phyloP scores from a whole-genome alignment of 139 green algal genomes.

The Astrephomene gubernaculifera region DNA sequence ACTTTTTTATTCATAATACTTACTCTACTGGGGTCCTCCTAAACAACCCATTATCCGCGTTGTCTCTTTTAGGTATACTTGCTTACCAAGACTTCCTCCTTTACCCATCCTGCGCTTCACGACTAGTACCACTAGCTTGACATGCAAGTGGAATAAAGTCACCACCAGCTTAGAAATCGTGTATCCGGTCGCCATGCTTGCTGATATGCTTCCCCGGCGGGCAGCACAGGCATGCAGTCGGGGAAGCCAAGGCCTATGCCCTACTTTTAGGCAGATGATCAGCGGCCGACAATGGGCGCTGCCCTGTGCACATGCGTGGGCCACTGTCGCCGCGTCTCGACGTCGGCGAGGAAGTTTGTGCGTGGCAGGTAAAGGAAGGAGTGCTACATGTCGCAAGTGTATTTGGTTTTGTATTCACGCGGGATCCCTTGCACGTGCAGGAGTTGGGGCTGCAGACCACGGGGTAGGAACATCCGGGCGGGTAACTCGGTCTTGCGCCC shows the following conservation, averaged over 20 bases:
- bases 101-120: too few species aligned
- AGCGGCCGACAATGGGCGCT: not conserved
- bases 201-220: not conserved
- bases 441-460: not conserved
- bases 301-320: not conserved
- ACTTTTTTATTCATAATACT: too few species aligned
- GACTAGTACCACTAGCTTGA: too few species aligned
- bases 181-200: too few species aligned
- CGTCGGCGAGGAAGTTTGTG: not conserved
- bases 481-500: not conserved
- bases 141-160: too few species aligned
- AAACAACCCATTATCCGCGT: too few species aligned
- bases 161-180: too few species aligned
- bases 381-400: not conserved
- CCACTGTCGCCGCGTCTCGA: not conserved
- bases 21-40: too few species aligned
- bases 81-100: too few species aligned
- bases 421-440: not conserved
- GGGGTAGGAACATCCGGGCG: not conserved
- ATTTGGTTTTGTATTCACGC: not conserved
- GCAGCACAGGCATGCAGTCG: conserved; percentile 1
- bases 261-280: not conserved
- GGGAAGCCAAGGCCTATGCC: not conserved
- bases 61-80: too few species aligned
- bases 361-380: not conserved